Evolutionary conservation across 768 basidiomycete species (phyloP).

Genomic region (Pulveroboletus sp.): DNA sequence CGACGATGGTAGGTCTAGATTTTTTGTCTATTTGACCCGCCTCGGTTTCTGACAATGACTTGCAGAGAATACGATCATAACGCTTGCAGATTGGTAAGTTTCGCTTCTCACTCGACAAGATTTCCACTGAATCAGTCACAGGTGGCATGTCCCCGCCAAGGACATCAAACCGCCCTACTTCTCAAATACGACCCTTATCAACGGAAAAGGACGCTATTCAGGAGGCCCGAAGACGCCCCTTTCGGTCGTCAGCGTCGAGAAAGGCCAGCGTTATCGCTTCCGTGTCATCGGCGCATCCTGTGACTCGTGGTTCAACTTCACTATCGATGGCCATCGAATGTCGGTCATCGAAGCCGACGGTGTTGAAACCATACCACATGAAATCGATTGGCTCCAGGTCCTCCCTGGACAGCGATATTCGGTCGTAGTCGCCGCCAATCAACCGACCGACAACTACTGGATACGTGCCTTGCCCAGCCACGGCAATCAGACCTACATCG

Average conservation of each 20-base stretch:
- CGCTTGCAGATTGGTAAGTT: conserved; percentile 43
- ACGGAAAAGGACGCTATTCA: conserved; percentile 39
- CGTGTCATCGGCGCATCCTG: conserved; percentile 36
- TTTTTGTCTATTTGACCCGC: background rate
- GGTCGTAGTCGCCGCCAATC: conserved; percentile 37
- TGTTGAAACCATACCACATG: conserved; percentile 28
- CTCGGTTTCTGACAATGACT: background rate
- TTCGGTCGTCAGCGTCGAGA: conserved; percentile 36
- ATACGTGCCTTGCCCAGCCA: conserved; percentile 33
- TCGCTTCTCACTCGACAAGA: background rate
- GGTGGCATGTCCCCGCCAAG: conserved; percentile 28
- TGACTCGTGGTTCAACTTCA: conserved; percentile 31
- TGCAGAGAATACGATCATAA: conserved; percentile 41
- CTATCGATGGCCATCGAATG: conserved; percentile 34
- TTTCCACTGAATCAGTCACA: conserved; percentile 3
- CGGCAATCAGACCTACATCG: conserved; percentile 32
- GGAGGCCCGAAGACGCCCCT: conserved; percentile 33
- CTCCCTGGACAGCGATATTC: conserved; percentile 44
- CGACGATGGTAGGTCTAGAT: conserved; percentile 38
- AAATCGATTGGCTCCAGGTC: conserved; percentile 41
- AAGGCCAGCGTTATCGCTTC: conserved; percentile 39
- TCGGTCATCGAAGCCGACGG: conserved; percentile 46
- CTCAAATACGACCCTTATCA: conserved; percentile 41
- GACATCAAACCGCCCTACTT: conserved; percentile 24
- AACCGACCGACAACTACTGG: conserved; percentile 42